Percentiles rank a stretch among this genome's conserved stretches.
These are phyloP conservation scores for Alternaria triticimaculans DNA, from an alignment of 2,329 filamentous ascomycete genomes.

Conservation along the genomic window DNA sequence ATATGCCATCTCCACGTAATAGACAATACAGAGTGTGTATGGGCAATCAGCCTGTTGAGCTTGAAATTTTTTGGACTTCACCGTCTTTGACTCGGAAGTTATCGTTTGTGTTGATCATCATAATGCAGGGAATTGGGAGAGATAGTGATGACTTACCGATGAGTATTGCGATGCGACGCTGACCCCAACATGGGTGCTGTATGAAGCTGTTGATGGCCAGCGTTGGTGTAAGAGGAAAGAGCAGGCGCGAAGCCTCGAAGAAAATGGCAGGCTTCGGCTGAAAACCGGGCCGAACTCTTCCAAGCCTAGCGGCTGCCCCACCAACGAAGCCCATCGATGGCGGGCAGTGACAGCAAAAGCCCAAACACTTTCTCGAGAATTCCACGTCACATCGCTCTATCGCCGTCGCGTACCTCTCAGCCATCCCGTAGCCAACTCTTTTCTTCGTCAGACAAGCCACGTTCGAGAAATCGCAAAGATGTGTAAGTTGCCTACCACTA, in stretches of 20 bases:
- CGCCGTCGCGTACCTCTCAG: slow-evolving; percentile 14
- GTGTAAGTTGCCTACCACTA: slow-evolving; percentile 14
- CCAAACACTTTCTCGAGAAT: slow-evolving; percentile 24
- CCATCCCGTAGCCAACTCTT: neutral
- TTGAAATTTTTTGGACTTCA: slow-evolving; percentile 55
- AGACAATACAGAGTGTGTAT: slow-evolving; percentile 4
- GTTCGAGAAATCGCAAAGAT: slow-evolving; percentile 11
- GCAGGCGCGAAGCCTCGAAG: slow-evolving; percentile 13
- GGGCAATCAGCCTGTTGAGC: slow-evolving; percentile 62
- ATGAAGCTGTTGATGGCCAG: slow-evolving; percentile 4
- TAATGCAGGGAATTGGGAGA: slow-evolving; percentile 9
- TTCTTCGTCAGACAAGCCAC: neutral
- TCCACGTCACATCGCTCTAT: slow-evolving; percentile 9
- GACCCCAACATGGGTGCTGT: neutral
- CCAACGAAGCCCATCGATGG: slow-evolving; percentile 29
- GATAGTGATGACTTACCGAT: slow-evolving; percentile 25
- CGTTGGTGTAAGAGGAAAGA: slow-evolving; percentile 19
- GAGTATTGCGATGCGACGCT: neutral
- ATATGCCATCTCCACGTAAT: neutral
- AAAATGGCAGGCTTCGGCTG: slow-evolving; percentile 24
- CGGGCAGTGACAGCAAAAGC: slow-evolving; percentile 31
- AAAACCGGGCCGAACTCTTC: slow-evolving; percentile 25
- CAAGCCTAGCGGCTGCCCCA: slow-evolving; percentile 31
- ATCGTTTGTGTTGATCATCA: slow-evolving; percentile 45
- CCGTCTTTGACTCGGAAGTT: slow-evolving; percentile 46